Conservation (phyloP, 2,329 filamentous ascomycete genomes). For the Diaporthe batatas region DNA sequence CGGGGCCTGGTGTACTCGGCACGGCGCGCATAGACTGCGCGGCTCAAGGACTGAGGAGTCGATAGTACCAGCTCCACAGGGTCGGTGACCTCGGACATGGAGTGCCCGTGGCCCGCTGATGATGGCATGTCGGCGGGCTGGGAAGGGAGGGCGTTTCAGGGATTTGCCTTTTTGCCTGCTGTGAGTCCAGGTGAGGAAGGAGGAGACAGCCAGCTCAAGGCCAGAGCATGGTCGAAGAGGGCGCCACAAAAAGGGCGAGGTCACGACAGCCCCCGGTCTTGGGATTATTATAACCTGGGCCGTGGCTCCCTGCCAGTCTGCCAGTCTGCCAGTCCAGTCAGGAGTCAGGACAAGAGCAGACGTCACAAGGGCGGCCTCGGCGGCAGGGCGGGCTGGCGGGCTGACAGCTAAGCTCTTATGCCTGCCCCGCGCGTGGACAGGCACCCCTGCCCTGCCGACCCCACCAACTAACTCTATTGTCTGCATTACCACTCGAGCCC, state of each 20-base stretch:
- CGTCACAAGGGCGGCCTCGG: conserved; percentile 17
- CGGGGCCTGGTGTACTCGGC: conserved; percentile 83
- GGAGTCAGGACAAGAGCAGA: neutral
- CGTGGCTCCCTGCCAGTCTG: no score
- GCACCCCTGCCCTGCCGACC: neutral
- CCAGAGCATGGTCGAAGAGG: neutral
- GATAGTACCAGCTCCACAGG: conserved; percentile 47
- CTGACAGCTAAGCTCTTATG: neutral
- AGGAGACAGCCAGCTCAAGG: neutral
- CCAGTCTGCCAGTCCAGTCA: no score
- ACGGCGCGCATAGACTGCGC: conserved; percentile 77
- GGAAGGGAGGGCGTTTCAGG: neutral
- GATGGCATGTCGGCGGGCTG: conserved; percentile 22
- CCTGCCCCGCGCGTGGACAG: neutral
- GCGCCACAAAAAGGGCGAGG: neutral
- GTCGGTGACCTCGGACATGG: conserved; percentile 37
- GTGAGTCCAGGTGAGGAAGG: conserved; percentile 4
- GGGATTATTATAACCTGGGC: neutral
- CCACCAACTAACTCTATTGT: conserved; percentile 13
- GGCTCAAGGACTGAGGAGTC: conserved; percentile 70
- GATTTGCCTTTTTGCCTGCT: conserved; percentile 31
- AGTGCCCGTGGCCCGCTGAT: conserved; percentile 15
- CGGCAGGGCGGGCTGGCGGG: neutral
- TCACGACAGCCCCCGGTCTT: neutral
- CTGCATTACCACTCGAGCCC: neutral